A percentile compares a stretch with the other conserved stretches of the same genome.
Conservation (phyloP, 495 filamentous ascomycete genomes). For the Penicillium tannophilum region DNA sequence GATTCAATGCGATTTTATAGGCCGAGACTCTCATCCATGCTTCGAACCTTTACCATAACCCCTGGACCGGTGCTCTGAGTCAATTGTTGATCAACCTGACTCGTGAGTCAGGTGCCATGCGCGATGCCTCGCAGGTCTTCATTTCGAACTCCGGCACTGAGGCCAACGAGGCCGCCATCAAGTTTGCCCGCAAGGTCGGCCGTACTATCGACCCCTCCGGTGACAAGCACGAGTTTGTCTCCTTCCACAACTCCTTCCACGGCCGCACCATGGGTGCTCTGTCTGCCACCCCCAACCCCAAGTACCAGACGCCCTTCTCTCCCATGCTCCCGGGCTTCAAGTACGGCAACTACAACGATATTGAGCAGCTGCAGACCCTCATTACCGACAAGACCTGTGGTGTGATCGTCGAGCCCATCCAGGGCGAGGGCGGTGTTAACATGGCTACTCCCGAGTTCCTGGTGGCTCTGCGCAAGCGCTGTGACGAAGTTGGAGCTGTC, state of each 20-base stretch:
- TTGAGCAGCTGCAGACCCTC: conserved; percentile 64
- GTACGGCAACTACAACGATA: conserved; percentile 84
- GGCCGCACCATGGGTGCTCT: conserved; percentile 92
- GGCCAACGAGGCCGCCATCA: conserved; percentile 97
- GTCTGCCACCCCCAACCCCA: conserved; percentile 95
- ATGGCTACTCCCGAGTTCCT: conserved; percentile 83
- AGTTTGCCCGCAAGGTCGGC: conserved; percentile 91
- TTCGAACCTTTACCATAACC: conserved; percentile 95
- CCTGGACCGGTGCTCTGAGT: conserved; percentile 86
- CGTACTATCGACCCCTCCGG: conserved; percentile 70
- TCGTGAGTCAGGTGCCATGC: conserved; percentile 72
- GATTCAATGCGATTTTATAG: conserved; percentile 37
- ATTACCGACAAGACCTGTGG: conserved; percentile 86
- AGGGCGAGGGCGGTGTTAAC: conserved; percentile 93
- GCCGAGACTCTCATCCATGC: conserved; percentile 80
- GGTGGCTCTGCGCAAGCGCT: conserved; percentile 71
- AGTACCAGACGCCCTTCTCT: conserved; percentile 92
- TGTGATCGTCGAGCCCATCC: conserved; percentile 97
- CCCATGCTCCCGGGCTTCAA: conserved; percentile 94
- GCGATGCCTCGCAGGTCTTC: conserved; percentile 78
- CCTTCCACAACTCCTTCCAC: conserved; percentile 90
- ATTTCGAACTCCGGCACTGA: conserved; percentile 93
- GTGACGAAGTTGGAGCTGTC: conserved; percentile 83
- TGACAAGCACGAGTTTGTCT: conserved; percentile 79
- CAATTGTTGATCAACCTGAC: conserved; percentile 83